These are phyloP conservation scores for Spiraea crenata DNA, from an alignment of 331 rosid species.

Conservation along the genomic window DNA sequence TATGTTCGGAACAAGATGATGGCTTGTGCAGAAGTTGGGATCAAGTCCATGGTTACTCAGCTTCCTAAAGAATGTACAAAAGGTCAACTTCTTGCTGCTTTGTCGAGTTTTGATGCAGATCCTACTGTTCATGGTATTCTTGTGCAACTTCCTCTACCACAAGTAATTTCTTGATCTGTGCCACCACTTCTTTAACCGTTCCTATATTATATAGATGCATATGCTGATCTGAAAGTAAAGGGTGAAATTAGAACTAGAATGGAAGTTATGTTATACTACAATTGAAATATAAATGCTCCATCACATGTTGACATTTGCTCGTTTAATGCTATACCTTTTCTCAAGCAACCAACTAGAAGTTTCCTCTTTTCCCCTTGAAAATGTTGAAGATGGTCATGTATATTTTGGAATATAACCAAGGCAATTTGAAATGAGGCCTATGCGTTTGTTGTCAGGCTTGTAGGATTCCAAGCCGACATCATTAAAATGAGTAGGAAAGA, in stretches of 20 bases:
- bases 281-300: neutral
- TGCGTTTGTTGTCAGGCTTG: neutral
- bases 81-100: constrained; percentile 34
- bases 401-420: too few species aligned
- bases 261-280: neutral
- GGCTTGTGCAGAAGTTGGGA: constrained; percentile 52
- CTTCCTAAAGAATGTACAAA: constrained; percentile 41
- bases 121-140: constrained; percentile 48
- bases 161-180: constrained; percentile 42
- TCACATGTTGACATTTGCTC: neutral
- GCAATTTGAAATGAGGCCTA: neutral
- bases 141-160: constrained; percentile 58
- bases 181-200: constrained; percentile 3
- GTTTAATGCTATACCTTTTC: neutral
- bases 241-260: constrained; percentile 1
- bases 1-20: constrained; percentile 45
- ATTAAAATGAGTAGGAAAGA: neutral
- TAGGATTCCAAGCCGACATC: neutral
- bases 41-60: constrained; percentile 23
- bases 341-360: neutral
- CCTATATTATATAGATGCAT: neutral
- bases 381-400: neutral
- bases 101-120: constrained; percentile 39
- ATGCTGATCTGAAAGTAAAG: neutral
- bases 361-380: neutral